These are phyloP conservation scores for Arctium lappa DNA, from an alignment of 129 eudicot species.

Conservation along the genomic window DNA sequence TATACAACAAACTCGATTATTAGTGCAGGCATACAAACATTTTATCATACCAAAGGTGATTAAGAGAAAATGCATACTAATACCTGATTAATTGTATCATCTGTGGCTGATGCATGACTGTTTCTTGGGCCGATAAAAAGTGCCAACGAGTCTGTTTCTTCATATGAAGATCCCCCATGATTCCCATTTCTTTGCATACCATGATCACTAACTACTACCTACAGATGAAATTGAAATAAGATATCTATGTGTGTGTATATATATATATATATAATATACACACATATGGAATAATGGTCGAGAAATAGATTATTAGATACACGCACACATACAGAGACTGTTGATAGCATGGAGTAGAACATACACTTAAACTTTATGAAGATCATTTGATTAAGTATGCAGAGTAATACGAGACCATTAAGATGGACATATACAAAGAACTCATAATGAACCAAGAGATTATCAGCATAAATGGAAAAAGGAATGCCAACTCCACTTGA, in stretches of 20 bases:
- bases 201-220: constrained; percentile 94
- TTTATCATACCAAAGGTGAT: background rate
- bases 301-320: background rate
- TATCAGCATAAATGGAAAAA: no score
- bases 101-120: constrained; percentile 32
- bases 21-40: background rate
- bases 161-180: constrained; percentile 93
- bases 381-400: background rate
- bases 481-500: no score
- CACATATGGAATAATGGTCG: background rate
- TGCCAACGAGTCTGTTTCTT: constrained; percentile 88
- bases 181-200: constrained; percentile 93
- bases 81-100: constrained; percentile 65
- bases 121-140: constrained; percentile 60
- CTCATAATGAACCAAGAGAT: background rate
- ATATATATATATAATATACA: no score
- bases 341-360: background rate
- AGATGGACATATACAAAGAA: background rate
- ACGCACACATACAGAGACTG: background rate
- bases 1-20: background rate
- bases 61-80: background rate
- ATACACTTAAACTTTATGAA: background rate
- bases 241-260: background rate
- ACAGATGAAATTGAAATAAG: constrained; percentile 8
- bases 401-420: background rate